Evolutionary conservation across 1,139 yeast species (phyloP).

Genomic region (Geotrichum histeridarum): DNA sequence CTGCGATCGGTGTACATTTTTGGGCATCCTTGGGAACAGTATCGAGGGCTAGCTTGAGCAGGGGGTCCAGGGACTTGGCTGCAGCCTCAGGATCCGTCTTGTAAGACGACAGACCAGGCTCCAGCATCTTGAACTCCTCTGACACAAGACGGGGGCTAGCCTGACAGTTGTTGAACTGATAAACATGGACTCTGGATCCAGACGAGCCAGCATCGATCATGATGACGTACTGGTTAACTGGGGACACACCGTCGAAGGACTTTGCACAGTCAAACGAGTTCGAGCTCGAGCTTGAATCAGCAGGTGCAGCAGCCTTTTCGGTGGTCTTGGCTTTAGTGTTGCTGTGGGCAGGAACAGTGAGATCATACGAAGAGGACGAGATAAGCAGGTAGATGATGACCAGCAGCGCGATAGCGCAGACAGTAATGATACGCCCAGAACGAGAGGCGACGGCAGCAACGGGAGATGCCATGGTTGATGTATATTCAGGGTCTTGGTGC

Average conservation of each 20-base stretch:
- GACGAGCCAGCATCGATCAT: slow-evolving; percentile 95
- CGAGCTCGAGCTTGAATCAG: not conserved
- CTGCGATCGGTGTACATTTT: slow-evolving; percentile 81
- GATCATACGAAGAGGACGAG: slow-evolving; percentile 9
- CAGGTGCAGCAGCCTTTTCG: not conserved
- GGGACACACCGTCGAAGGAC: slow-evolving; percentile 37
- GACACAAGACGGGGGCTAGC: slow-evolving; percentile 67
- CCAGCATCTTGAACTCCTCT: slow-evolving; percentile 74
- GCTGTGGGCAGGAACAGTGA: not conserved
- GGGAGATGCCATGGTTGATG: not conserved
- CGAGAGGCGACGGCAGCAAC: slow-evolving; percentile 13
- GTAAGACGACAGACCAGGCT: slow-evolving; percentile 83
- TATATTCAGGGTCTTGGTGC: not conserved
- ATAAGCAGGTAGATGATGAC: slow-evolving; percentile 13
- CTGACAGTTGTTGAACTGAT: slow-evolving; percentile 71
- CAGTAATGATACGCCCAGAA: slow-evolving; percentile 16
- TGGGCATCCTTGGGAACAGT: slow-evolving; percentile 64
- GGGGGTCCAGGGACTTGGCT: slow-evolving; percentile 73
- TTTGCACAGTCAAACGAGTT: slow-evolving; percentile 30
- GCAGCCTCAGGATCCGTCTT: slow-evolving; percentile 76
- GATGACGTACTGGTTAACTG: slow-evolving; percentile 54
- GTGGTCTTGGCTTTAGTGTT: not conserved
- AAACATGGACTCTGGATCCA: slow-evolving; percentile 89
- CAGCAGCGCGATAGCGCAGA: slow-evolving; percentile 10
- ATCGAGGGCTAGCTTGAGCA: slow-evolving; percentile 64